Evolutionary conservation across 108 stramenopile genomes (phyloP).

Genomic region (Cyclostephanos invisitatus): DNA sequence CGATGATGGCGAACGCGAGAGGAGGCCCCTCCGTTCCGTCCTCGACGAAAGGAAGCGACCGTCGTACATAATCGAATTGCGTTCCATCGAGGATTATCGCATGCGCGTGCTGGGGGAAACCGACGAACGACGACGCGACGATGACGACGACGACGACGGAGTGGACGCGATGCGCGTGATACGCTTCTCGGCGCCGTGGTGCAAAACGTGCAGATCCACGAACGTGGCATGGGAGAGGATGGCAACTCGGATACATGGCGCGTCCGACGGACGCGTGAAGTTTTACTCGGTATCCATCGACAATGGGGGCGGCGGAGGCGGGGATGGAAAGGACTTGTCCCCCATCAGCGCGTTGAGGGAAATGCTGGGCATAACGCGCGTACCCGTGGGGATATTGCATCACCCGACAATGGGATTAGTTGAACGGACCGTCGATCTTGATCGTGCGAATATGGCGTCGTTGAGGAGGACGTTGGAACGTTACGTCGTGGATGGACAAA

Average conservation of each 20-base stretch:
- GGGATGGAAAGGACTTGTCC: neutral
- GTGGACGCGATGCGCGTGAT: constrained; percentile 14
- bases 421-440: constrained; percentile 28
- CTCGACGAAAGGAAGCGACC: too few relatives aligned
- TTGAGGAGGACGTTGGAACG: constrained; percentile 36
- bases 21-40: too few relatives aligned
- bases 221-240: constrained; percentile 39
- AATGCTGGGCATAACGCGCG: constrained; percentile 15
- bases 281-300: constrained; percentile 21
- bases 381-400: constrained; percentile 32
- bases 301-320: neutral
- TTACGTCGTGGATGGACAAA: neutral
- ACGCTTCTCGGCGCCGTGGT: constrained; percentile 50
- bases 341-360: constrained; percentile 21
- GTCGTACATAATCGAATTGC: neutral
- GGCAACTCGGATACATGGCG: constrained; percentile 19
- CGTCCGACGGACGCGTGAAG: constrained; percentile 5
- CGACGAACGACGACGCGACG: constrained; percentile 14
- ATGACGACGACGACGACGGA: constrained; percentile 3
- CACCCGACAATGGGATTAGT: constrained; percentile 21
- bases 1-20: too few relatives aligned
- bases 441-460: constrained; percentile 26
- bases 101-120: neutral
- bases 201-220: constrained; percentile 33
- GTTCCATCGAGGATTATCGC: constrained; percentile 10